Conservation (phyloP, 345 rosid genomes). For the Arabis hirsuta region DNA sequence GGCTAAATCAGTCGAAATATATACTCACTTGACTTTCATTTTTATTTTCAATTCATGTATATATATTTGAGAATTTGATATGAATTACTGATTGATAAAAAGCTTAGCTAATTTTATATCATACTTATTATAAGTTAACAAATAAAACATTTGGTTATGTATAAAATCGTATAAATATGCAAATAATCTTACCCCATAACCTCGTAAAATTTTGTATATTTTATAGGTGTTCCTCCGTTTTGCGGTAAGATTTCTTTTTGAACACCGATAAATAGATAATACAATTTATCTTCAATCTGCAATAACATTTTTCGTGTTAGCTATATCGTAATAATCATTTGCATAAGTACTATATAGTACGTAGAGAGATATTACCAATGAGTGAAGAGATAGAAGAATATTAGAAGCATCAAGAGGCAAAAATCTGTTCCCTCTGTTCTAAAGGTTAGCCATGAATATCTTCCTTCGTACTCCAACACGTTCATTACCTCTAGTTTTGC, state of each 20-base stretch:
- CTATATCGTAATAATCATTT: background rate
- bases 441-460: slow-evolving; percentile 44
- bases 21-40: too few species aligned
- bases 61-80: too few species aligned
- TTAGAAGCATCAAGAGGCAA: slow-evolving; percentile 27
- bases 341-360: background rate
- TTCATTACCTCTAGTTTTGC: slow-evolving; percentile 45
- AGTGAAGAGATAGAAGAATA: background rate
- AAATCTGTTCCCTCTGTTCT: slow-evolving; percentile 34
- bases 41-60: too few species aligned
- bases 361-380: background rate
- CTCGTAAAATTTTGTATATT: background rate
- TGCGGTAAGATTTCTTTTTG: background rate
- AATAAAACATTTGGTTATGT: background rate
- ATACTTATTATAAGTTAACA: background rate
- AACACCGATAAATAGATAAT: background rate
- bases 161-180: background rate
- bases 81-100: too few species aligned
- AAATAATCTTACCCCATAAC: slow-evolving; percentile 1
- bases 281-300: background rate
- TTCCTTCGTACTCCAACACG: slow-evolving; percentile 29
- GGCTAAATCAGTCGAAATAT: background rate
- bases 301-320: background rate
- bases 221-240: slow-evolving; percentile 7
- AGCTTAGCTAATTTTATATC: background rate